Evolutionary conservation across 2,329 filamentous ascomycete genomes (phyloP).

Genomic region (Cercospora sojina): DNA sequence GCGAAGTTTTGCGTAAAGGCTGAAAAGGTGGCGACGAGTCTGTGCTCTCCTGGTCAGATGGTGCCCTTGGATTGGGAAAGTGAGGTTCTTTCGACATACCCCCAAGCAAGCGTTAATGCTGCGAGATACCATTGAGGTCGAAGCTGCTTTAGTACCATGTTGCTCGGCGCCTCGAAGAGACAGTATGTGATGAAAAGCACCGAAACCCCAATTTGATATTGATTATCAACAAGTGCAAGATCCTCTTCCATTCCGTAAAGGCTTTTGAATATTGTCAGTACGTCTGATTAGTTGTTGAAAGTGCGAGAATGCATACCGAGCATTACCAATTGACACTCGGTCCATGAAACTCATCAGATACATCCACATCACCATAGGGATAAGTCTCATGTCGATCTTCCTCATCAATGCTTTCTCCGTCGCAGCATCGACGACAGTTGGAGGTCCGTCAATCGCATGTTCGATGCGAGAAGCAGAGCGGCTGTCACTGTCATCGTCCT

Average conservation of each 20-base stretch:
- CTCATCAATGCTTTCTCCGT: slow-evolving; percentile 54
- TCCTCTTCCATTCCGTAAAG: slow-evolving; percentile 17
- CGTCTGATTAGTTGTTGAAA: no score
- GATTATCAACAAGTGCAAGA: slow-evolving; percentile 12
- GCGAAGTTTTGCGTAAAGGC: slow-evolving; percentile 12
- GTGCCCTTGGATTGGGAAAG: not conserved
- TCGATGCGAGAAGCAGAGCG: not conserved
- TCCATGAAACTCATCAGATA: slow-evolving; percentile 76
- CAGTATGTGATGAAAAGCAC: slow-evolving; percentile 27
- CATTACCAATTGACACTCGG: not conserved
- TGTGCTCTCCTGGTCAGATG: not conserved
- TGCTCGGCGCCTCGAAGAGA: slow-evolving; percentile 15
- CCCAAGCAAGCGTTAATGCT: slow-evolving; percentile 13
- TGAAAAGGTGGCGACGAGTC: slow-evolving; percentile 15
- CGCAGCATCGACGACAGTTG: not conserved
- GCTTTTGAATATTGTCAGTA: not conserved
- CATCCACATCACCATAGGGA: slow-evolving; percentile 69
- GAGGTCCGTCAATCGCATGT: not conserved
- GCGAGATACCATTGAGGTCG: slow-evolving; percentile 16
- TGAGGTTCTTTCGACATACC: not conserved
- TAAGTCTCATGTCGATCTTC: slow-evolving; percentile 67
- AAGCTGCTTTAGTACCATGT: slow-evolving; percentile 20
- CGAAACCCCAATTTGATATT: slow-evolving; percentile 21
- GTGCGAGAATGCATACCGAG: not conserved
- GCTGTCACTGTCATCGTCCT: not conserved